Percentiles rank a stretch among this genome's conserved stretches.
Conservation (phyloP, 2,329 filamentous ascomycete genomes). For the Drechslerella dactyloides region DNA sequence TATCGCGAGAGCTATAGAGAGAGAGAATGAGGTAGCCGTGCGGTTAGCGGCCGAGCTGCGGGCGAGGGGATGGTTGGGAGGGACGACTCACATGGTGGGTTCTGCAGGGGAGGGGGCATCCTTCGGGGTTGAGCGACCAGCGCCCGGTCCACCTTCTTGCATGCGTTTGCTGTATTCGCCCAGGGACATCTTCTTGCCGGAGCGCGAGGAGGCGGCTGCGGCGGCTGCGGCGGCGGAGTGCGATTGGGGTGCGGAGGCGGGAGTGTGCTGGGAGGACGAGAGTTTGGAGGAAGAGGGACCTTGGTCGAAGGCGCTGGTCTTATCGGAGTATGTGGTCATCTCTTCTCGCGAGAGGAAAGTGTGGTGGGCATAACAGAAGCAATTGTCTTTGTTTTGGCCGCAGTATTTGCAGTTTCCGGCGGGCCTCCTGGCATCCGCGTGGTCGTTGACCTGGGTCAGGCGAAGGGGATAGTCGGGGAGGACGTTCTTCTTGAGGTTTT, state of each 20-base stretch:
- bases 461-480: conserved; percentile 49
- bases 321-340: conserved; percentile 49
- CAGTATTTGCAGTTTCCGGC: conserved; percentile 41
- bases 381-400: conserved; percentile 46
- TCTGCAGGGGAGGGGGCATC: conserved; percentile 44
- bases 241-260: conserved; percentile 9
- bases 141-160: conserved; percentile 30
- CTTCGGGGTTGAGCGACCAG: conserved; percentile 33
- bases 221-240: not conserved
- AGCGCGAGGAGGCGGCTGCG: too few species aligned
- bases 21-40: not conserved
- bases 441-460: conserved; percentile 38
- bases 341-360: conserved; percentile 48
- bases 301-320: conserved; percentile 25
- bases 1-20: conserved; percentile 21
- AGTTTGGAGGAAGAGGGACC: conserved; percentile 24
- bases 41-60: not conserved
- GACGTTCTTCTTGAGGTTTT: conserved; percentile 48
- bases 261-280: conserved; percentile 10
- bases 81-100: conserved; percentile 16
- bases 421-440: conserved; percentile 32
- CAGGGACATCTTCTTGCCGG: conserved; percentile 44
- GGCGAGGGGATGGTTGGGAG: not conserved
- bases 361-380: conserved; percentile 51
- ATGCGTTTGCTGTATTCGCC: conserved; percentile 46